phyloP scores from a whole-genome alignment of 192 early-diverging fungal genomes.

The Podila epicladia region DNA sequence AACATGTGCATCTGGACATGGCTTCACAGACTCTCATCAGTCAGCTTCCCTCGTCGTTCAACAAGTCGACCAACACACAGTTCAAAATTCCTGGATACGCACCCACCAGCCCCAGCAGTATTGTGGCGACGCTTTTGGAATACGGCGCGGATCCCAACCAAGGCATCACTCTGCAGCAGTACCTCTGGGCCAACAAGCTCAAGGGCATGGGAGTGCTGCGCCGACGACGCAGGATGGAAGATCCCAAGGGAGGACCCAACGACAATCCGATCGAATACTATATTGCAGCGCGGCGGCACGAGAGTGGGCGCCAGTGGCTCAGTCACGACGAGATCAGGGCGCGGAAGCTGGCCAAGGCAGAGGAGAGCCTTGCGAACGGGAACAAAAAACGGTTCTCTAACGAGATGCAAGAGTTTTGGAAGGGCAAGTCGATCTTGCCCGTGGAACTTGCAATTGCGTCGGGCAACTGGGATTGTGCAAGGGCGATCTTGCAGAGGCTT shows the following conservation, averaged over 20 bases:
- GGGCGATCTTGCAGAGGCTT: slow-evolving; percentile 43
- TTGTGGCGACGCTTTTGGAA: slow-evolving; percentile 48
- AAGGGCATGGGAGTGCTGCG: slow-evolving; percentile 47
- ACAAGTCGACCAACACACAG: slow-evolving; percentile 37
- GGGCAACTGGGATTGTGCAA: slow-evolving; percentile 43
- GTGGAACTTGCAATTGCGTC: slow-evolving; percentile 46
- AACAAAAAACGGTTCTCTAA: slow-evolving; percentile 31
- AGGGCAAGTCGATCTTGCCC: slow-evolving; percentile 40
- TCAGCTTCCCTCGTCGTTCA: slow-evolving; percentile 24
- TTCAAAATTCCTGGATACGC: slow-evolving; percentile 39
- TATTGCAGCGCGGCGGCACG: slow-evolving; percentile 37
- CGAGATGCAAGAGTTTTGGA: slow-evolving; percentile 49
- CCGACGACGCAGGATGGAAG: slow-evolving; percentile 27
- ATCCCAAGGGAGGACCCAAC: slow-evolving; percentile 3
- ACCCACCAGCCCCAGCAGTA: slow-evolving; percentile 45
- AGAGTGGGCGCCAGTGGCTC: slow-evolving; percentile 47
- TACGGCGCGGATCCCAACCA: slow-evolving; percentile 53
- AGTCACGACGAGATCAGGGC: slow-evolving; percentile 48
- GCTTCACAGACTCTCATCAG: slow-evolving; percentile 33
- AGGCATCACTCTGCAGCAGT: slow-evolving; percentile 53
- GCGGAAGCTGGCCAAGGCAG: slow-evolving; percentile 15
- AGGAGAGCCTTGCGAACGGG: background rate
- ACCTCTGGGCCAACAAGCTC: slow-evolving; percentile 48
- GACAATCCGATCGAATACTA: slow-evolving; percentile 45
- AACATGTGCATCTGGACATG: slow-evolving; percentile 36